Evolutionary conservation across 2,329 filamentous ascomycete species (phyloP).

Genomic region (Fusarium sp.): DNA sequence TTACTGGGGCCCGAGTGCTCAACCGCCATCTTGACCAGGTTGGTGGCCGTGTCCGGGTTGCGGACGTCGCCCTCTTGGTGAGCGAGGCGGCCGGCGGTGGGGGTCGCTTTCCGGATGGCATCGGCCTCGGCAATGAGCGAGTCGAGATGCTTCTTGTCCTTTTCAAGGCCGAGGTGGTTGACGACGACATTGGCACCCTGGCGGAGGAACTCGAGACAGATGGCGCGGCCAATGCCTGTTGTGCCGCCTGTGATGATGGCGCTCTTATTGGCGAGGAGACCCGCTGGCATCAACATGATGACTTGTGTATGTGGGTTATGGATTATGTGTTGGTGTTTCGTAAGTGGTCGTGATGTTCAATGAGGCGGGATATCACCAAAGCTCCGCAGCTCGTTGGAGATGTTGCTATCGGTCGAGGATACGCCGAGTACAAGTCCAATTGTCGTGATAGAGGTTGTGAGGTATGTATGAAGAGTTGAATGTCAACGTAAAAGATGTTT

Average conservation of each 20-base stretch:
- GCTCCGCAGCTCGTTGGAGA: neutral
- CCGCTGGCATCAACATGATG: constrained; percentile 58
- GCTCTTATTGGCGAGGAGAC: constrained; percentile 77
- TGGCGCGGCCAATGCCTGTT: constrained; percentile 88
- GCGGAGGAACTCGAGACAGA: constrained; percentile 80
- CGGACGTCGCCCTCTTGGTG: constrained; percentile 83
- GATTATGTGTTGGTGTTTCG: neutral
- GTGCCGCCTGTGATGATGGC: constrained; percentile 89
- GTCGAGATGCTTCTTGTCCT: constrained; percentile 63
- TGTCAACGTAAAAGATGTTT: neutral
- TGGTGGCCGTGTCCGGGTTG: constrained; percentile 75
- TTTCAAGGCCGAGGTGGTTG: constrained; percentile 77
- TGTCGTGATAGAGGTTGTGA: constrained; percentile 1
- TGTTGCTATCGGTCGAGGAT: neutral
- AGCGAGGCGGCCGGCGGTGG: constrained; percentile 66
- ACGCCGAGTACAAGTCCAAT: neutral
- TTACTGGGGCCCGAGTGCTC: constrained; percentile 62
- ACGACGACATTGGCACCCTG: constrained; percentile 84
- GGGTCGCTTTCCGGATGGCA: constrained; percentile 57
- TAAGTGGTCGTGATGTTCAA: neutral
- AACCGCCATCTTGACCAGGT: constrained; percentile 76
- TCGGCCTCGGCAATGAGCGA: constrained; percentile 66
- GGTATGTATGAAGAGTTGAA: neutral
- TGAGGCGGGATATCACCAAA: neutral
- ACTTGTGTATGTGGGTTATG: neutral